Evolutionary conservation across 371 early-diverging fungal genomes (phyloP).

Genomic region (Apophysomyces ossiformis): DNA sequence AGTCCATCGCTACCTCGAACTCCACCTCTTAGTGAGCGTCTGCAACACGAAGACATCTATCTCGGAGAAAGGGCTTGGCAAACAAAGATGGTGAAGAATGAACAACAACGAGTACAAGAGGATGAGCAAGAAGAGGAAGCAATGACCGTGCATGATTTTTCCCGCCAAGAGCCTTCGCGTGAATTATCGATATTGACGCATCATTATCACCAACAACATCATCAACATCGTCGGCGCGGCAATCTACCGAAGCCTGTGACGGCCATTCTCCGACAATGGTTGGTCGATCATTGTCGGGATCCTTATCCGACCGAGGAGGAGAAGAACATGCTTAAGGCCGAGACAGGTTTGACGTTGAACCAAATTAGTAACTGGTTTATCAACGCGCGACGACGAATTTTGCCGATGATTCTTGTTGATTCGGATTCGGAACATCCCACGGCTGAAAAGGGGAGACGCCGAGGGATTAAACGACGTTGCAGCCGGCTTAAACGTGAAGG

Average conservation of each 20-base stretch:
- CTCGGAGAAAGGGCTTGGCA: not conserved
- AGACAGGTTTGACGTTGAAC: conserved; percentile 76
- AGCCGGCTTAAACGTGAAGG: conserved; percentile 9
- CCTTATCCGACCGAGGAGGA: conserved; percentile 83
- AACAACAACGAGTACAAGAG: too few relatives aligned
- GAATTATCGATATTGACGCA: conserved; percentile 14
- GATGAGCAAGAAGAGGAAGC: not conserved
- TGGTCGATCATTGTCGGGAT: conserved; percentile 69
- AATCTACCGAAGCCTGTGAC: conserved; percentile 63
- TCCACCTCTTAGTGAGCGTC: conserved; percentile 5
- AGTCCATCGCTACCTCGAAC: conserved; percentile 21
- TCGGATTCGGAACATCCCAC: conserved; percentile 5
- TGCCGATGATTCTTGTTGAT: conserved; percentile 28
- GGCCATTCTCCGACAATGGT: conserved; percentile 67
- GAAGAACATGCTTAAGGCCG: conserved; percentile 88
- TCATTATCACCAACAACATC: conserved; percentile 4
- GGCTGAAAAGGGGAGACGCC: conserved; percentile 7
- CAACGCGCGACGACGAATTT: conserved; percentile 72
- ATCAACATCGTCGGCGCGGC: conserved; percentile 42
- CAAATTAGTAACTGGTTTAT: conserved; percentile 89
- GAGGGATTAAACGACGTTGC: conserved; percentile 9
- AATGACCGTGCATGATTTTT: conserved; percentile 14
- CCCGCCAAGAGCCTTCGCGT: conserved; percentile 20
- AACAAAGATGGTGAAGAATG: not conserved
- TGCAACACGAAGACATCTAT: conserved; percentile 8